These are phyloP conservation scores for Trichosporon coremiiforme DNA, from an alignment of 1,284 basidiomycete species.

Conservation along the genomic window DNA sequence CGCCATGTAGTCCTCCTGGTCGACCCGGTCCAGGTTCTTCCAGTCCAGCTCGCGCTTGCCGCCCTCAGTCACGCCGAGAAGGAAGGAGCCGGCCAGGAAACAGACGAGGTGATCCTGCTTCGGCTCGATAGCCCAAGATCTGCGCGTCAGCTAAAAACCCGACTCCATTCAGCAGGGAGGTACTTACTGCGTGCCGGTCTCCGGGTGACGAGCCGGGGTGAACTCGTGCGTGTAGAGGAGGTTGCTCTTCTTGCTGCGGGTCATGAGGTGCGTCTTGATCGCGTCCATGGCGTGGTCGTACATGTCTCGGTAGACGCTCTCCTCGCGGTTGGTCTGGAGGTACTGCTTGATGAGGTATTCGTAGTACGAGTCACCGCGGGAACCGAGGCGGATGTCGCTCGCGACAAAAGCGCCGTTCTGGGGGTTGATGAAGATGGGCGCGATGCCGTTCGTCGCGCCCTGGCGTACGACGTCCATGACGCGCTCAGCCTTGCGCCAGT, in stretches of 20 bases:
- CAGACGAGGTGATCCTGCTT: slow-evolving; percentile 97
- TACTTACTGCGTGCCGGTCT: slow-evolving; percentile 47
- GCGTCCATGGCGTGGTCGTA: slow-evolving; percentile 81
- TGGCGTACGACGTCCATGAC: slow-evolving; percentile 59
- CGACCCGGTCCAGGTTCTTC: slow-evolving; percentile 59
- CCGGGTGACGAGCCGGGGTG: slow-evolving; percentile 45
- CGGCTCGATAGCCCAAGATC: slow-evolving; percentile 69
- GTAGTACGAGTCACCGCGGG: slow-evolving; percentile 91
- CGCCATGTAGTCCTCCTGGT: slow-evolving; percentile 75
- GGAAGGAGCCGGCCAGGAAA: slow-evolving; percentile 87
- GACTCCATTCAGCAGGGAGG: not conserved
- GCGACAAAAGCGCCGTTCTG: slow-evolving; percentile 69
- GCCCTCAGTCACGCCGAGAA: slow-evolving; percentile 81
- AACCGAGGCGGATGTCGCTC: slow-evolving; percentile 83
- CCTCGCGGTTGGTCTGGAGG: slow-evolving; percentile 66
- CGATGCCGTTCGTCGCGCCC: slow-evolving; percentile 61
- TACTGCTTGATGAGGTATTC: slow-evolving; percentile 82
- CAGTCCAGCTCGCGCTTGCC: slow-evolving; percentile 58
- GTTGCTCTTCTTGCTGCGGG: slow-evolving; percentile 63
- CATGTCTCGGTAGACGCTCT: slow-evolving; percentile 81
- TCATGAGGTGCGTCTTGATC: slow-evolving; percentile 74
- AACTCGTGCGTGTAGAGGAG: slow-evolving; percentile 84
- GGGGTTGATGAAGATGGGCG: slow-evolving; percentile 79
- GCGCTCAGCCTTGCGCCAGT: slow-evolving; percentile 79
- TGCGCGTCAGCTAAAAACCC: slow-evolving; percentile 42